Conservation (phyloP, 179 eudicot genomes). For the Pouteria campechiana region DNA sequence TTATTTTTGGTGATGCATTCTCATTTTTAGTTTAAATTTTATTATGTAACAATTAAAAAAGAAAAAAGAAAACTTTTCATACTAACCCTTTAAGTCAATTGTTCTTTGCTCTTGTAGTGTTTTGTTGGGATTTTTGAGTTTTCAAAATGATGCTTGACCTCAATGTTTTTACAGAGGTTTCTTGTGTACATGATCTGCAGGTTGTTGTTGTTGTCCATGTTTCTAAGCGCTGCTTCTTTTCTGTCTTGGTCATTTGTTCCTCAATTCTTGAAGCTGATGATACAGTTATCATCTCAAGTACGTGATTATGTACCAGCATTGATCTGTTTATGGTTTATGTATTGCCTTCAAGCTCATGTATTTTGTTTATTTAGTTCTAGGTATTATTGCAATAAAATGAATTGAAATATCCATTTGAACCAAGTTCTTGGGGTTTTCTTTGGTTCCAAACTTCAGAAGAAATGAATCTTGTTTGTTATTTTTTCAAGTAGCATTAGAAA, state of each 20-base stretch:
- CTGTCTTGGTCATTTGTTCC: slow-evolving; percentile 90
- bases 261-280: slow-evolving; percentile 92
- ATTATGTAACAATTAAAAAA: too few relatives aligned
- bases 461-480: too few relatives aligned
- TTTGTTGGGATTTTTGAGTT: neutral
- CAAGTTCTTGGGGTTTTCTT: neutral
- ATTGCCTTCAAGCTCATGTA: too few relatives aligned
- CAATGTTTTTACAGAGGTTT: slow-evolving; percentile 1
- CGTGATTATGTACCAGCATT: slow-evolving; percentile 9
- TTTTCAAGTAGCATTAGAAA: too few relatives aligned
- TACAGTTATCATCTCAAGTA: slow-evolving; percentile 86
- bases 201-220: slow-evolving; percentile 64
- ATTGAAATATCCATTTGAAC: too few relatives aligned
- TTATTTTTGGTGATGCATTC: too few relatives aligned
- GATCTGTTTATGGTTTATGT: neutral
- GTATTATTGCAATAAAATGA: too few relatives aligned
- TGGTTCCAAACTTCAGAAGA: too few relatives aligned
- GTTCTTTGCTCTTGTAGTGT: neutral
- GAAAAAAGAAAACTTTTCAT: too few relatives aligned
- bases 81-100: too few relatives aligned
- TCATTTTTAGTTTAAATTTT: too few relatives aligned
- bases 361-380: too few relatives aligned
- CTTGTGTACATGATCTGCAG: slow-evolving; percentile 24
- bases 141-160: neutral
- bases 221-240: slow-evolving; percentile 52